Base-by-base conservation (phyloP, 2,329 filamentous ascomycete genomes). In the Diaporthe vexans region DNA sequence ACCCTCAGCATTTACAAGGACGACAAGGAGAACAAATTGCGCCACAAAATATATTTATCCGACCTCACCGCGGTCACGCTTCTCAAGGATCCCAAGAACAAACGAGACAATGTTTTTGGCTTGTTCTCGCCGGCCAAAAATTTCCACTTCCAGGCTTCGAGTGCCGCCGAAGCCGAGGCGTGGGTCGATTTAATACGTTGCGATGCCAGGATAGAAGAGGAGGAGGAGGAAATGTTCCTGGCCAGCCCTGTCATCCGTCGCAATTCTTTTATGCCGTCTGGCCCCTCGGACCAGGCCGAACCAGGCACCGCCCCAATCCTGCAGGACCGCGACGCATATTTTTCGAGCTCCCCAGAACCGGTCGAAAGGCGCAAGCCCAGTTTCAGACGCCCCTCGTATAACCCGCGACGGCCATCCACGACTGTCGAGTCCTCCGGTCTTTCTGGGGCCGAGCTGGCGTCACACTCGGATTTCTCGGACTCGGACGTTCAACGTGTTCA, bases 1-100 rank as follows among this genome's bases (percentile, higher is more conserved):
- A 90, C 94, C 26, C 89, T 99, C 46, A 98, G 94, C 69, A 92
- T 98, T 76, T 99, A 99, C 89, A 97, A 96, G 84, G 94, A 96
- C 81, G 91, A 94, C 79, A 94, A 95, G 79, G 95, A 98, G 85
- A 94, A 93, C 79, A 95, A 95, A 82, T 90, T 99, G 57, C 93
- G 94, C 70, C 93, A 97, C 80, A 95, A 97, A 81, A 91, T 99
- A 80, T 92, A 92, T 80, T 90, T 98, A 52, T 93, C 94, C 57
- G 97, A 99, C 75, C 90, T 98, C 74, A 98, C 95, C 4, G 95
- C 97, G 10, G 94, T 98, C 58, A 94, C 95, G 1, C 91, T 94
- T 74, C 92, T 98, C 77, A 95, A 94, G 80, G 95, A 97, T 79
- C 93, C 94, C 11, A 98, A 97, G 83, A 92, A 95, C 76, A 95